Conservation (phyloP, 2,329 filamentous ascomycete genomes). For the Pyricularia sp. region DNA sequence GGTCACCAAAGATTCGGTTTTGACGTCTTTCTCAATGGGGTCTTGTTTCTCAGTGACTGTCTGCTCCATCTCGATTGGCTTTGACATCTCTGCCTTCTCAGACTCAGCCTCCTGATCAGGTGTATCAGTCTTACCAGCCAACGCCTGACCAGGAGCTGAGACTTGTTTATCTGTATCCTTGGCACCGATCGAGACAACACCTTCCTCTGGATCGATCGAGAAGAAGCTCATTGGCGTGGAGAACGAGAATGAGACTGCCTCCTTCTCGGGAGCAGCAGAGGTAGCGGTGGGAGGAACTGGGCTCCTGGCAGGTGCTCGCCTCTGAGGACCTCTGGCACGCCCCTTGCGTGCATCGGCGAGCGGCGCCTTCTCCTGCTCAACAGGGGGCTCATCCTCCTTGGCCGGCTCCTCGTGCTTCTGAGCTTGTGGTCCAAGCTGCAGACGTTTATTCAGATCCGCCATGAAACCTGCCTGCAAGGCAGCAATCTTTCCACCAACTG, state of each 20-base stretch:
- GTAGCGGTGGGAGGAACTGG: constrained; percentile 18
- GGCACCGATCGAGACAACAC: constrained; percentile 29
- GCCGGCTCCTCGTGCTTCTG: constrained; percentile 58
- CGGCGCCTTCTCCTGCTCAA: constrained; percentile 64
- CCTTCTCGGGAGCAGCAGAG: constrained; percentile 18
- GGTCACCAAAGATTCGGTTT: constrained; percentile 10
- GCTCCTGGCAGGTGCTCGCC: constrained; percentile 26
- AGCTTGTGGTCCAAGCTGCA: constrained; percentile 13
- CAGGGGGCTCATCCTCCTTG: constrained; percentile 43
- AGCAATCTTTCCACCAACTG: constrained; percentile 78
- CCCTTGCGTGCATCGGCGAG: constrained; percentile 84
- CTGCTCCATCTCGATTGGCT: neutral
- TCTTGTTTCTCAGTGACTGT: neutral
- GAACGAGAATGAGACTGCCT: constrained; percentile 34
- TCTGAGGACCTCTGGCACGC: constrained; percentile 76
- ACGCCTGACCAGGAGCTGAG: constrained; percentile 10
- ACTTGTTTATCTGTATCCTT: constrained; percentile 6
- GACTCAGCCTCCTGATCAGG: constrained; percentile 1
- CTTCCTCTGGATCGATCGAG: constrained; percentile 41
- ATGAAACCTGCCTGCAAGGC: constrained; percentile 87
- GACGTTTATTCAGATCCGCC: constrained; percentile 58
- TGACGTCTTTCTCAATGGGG: constrained; percentile 1
- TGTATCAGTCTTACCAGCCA: constrained; percentile 7
- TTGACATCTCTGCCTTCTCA: constrained; percentile 4
- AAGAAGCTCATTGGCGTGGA: constrained; percentile 38